Conservation (phyloP, 768 basidiomycete species). For the Nidula microcarpa region DNA sequence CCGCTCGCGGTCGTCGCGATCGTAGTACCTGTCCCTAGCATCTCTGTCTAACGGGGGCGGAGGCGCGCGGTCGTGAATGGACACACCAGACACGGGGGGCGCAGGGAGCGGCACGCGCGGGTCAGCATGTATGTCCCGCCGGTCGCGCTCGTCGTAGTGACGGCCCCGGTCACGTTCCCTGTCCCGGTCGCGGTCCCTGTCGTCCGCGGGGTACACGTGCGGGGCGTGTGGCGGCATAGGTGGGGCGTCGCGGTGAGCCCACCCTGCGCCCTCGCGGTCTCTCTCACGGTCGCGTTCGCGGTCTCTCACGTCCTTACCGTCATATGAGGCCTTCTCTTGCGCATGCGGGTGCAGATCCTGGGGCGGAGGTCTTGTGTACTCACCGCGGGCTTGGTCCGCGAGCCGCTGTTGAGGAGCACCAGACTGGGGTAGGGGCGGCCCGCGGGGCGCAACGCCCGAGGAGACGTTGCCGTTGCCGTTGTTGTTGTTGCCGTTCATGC, state of each 20-base stretch:
- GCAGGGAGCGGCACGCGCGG: no score
- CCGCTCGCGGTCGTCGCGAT: background rate
- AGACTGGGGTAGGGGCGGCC: no score
- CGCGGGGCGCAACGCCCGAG: no score
- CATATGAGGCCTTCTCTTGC: background rate
- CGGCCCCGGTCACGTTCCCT: background rate
- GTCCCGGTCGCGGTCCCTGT: background rate
- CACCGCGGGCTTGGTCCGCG: no score
- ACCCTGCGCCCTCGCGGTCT: background rate
- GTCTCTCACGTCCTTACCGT: slow-evolving; percentile 1
- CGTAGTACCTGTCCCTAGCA: background rate
- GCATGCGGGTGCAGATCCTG: background rate
- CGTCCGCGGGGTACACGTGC: background rate
- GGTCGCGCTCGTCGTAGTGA: no score
- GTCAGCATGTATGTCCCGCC: no score
- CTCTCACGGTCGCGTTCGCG: no score
- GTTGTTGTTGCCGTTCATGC: no score
- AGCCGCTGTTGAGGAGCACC: no score
- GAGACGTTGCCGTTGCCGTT: no score
- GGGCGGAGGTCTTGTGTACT: slow-evolving; percentile 15
- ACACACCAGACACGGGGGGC: no score
- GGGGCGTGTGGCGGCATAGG: background rate
- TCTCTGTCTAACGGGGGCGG: background rate
- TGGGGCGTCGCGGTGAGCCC: background rate
- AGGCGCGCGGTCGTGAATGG: background rate